Conservation (phyloP, 2,329 filamentous ascomycete genomes). For the Byssochlamys sp. region DNA sequence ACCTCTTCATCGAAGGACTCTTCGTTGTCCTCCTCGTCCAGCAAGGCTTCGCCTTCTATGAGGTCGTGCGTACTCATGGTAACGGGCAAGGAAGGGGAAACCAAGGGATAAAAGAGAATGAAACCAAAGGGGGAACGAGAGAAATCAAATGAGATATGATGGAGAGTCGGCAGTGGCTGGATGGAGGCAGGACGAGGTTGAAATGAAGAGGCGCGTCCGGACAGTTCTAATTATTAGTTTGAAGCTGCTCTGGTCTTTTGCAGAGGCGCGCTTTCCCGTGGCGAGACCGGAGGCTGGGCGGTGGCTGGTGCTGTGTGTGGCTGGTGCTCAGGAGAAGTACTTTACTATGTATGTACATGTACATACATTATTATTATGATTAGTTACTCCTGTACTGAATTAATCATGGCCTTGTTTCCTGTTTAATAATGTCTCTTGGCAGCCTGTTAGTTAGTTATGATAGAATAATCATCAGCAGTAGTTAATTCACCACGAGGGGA, state of each 20-base stretch:
- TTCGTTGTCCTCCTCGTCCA: slow-evolving; percentile 77
- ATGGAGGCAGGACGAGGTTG: background rate
- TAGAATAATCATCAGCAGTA: too few relatives aligned
- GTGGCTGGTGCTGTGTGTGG: slow-evolving; percentile 1
- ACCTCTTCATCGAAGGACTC: slow-evolving; percentile 67
- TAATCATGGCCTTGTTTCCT: too few relatives aligned
- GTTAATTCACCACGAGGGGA: too few relatives aligned
- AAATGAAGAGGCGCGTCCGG: background rate
- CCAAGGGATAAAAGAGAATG: background rate
- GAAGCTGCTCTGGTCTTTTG: background rate
- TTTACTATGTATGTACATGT: too few relatives aligned
- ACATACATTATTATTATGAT: too few relatives aligned
- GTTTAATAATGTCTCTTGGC: too few relatives aligned
- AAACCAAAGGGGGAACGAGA: background rate
- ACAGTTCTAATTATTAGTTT: background rate
- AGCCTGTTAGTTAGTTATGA: too few relatives aligned
- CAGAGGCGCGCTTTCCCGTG: slow-evolving; percentile 5
- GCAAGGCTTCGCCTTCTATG: slow-evolving; percentile 73
- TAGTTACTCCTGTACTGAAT: too few relatives aligned
- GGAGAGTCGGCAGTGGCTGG: background rate
- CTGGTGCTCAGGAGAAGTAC: background rate
- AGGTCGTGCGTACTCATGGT: slow-evolving; percentile 56
- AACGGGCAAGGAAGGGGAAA: background rate
- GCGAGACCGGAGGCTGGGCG: background rate
- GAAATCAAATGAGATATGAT: background rate